Evolutionary conservation across 2,329 filamentous ascomycete species (phyloP).

Genomic region (Colletotrichum godetiae): DNA sequence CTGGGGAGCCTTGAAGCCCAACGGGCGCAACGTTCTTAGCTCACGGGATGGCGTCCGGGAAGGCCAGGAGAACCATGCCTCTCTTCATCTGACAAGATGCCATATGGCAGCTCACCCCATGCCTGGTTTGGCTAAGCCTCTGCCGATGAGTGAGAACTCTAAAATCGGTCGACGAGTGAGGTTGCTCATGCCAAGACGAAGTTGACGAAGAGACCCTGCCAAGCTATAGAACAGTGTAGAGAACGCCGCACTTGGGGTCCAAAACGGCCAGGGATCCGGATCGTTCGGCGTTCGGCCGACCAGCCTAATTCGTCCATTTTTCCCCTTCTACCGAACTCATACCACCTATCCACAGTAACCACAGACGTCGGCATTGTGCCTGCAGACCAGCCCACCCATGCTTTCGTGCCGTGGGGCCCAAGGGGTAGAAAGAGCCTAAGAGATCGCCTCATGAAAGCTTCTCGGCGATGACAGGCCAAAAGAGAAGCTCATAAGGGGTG

Average conservation of each 20-base stretch:
- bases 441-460: not conserved
- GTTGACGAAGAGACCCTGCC: not conserved
- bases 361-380: conserved; percentile 17
- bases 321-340: not conserved
- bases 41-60: not conserved
- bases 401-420: not conserved
- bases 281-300: not conserved
- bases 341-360: not conserved
- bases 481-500: not conserved
- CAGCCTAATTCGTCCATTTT: not conserved
- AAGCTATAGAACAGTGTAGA: not conserved
- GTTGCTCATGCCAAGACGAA: not conserved
- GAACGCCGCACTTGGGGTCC: not conserved
- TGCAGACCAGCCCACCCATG: not conserved
- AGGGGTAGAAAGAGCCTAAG: not conserved
- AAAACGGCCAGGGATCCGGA: conserved; percentile 10
- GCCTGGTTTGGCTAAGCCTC: not conserved
- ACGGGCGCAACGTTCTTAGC: not conserved
- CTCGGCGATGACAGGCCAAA: not conserved
- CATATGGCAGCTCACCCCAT: not conserved
- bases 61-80: conserved; percentile 12
- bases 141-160: conserved; percentile 1
- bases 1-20: not conserved
- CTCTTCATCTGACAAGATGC: not conserved
- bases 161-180: not conserved